A percentile compares a stretch with the other conserved stretches of the same genome.
phyloP scores from a whole-genome alignment of 2,329 filamentous ascomycete species.

The Penicillium digitatum region DNA sequence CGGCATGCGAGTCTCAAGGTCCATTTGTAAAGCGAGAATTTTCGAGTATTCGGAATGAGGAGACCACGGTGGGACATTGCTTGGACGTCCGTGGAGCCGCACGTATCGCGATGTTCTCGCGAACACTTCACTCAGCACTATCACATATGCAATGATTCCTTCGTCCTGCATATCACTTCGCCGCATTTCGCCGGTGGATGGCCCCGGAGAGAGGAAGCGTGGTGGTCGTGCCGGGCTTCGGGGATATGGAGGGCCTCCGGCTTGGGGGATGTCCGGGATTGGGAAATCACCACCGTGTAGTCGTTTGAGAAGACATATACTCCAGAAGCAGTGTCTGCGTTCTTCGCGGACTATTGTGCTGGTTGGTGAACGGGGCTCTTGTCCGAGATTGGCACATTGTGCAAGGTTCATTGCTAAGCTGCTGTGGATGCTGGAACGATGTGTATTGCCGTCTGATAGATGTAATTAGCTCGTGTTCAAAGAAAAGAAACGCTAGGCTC shows the following conservation, averaged over 20 bases:
- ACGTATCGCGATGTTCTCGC: conserved; percentile 49
- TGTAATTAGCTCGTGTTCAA: neutral
- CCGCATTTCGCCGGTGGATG: conserved; percentile 18
- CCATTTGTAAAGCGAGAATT: conserved; percentile 51
- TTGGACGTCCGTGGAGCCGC: conserved; percentile 44
- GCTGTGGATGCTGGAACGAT: conserved; percentile 44
- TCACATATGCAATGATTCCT: conserved; percentile 48
- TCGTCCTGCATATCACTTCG: conserved; percentile 33
- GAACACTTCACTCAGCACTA: conserved; percentile 49
- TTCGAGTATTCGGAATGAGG: conserved; percentile 51
- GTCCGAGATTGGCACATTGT: conserved; percentile 44
- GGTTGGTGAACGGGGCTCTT: conserved; percentile 28
- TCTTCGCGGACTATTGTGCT: conserved; percentile 28
- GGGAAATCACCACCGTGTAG: conserved; percentile 45
- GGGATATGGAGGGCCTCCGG: conserved; percentile 38
- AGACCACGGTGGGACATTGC: conserved; percentile 47
- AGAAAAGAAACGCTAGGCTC: neutral
- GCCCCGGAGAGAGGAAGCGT: conserved; percentile 21
- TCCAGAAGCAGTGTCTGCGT: conserved; percentile 42
- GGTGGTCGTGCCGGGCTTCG: conserved; percentile 34
- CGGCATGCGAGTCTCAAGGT: conserved; percentile 51
- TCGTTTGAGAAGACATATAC: conserved; percentile 43
- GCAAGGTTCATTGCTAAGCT: conserved; percentile 47
- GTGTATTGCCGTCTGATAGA: conserved; percentile 44
- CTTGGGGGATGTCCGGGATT: conserved; percentile 37